Evolutionary conservation across 2,329 filamentous ascomycete genomes (phyloP), one percentile per base, ranked within the genome.

Genomic region (Xenosphaeropsis pyriputrescens): DNA sequence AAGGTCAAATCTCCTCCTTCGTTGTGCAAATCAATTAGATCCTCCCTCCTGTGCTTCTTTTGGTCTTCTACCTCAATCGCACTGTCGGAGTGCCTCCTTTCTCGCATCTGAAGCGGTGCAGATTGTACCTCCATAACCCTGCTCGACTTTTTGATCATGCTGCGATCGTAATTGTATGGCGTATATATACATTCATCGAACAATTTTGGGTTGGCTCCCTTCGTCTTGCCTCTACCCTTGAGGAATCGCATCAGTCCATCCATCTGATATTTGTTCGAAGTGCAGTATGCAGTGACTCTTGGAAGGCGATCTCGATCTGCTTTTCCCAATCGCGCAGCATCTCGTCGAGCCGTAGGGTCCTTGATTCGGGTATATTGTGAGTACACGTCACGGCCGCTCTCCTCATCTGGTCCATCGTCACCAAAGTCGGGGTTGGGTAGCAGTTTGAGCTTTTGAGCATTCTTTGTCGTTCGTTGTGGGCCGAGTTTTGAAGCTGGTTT

Each of bases 181-280:
- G 89, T 85, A 60, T 98, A 98, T 48, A 98, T 85, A 58, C 91
- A 98, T 59, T 98, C 91, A 56, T 98, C 91, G 49, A 95, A 95
- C 41, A 91, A 63, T 59, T 95, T 96, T 1, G 91, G 89, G 42
- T 77, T 82, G 13, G 88, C 76, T 14, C 85, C 84, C 49, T 84
- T 74, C 22, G 74, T 73, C 57, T 83, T 85, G 34, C 74, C 72
- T 41, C 84, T 72, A 19, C 85, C 84, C 57, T 98, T 98, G 44
- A 98, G 63, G 53, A 89, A 98, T 33, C 81, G 79, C 73, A 93
- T 84, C 43, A 96, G 63, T 3, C 79, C 79, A 29, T 96, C 89
- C 62, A 95, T 76, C 49, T 89, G 77, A 59, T 96, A 96, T 37
- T 79, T 80, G 53, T 85, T 86, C 9, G 91, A 86, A 1, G 91